Evolutionary conservation across 345 rosid species (phyloP).

Genomic region (Brassica nigra): DNA sequence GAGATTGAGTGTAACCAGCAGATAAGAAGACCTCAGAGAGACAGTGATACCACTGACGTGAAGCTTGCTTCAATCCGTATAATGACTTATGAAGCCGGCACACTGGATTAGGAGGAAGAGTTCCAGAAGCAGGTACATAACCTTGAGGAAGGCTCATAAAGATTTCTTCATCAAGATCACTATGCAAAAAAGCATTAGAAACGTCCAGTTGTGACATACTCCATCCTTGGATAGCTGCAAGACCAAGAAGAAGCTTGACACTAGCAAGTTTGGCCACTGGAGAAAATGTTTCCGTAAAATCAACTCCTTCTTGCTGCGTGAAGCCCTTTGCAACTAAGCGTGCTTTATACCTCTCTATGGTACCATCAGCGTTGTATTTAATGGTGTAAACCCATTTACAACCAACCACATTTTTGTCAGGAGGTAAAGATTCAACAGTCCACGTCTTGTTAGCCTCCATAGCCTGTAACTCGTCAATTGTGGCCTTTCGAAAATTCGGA

Average conservation of each 20-base stretch:
- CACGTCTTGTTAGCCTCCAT: neutral
- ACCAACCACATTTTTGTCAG: too few relatives aligned
- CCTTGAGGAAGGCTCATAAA: neutral
- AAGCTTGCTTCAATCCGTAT: neutral
- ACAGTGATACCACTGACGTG: neutral
- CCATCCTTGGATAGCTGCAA: neutral
- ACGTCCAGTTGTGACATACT: neutral
- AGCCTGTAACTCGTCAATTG: neutral
- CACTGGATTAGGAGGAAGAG: neutral
- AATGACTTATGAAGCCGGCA: neutral
- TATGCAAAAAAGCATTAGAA: neutral
- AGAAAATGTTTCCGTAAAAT: neutral
- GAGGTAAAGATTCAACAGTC: neutral
- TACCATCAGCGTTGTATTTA: neutral
- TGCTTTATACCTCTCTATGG: neutral
- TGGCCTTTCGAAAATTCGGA: too few relatives aligned
- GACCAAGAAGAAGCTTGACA: neutral
- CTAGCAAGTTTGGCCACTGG: neutral
- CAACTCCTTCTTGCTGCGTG: neutral
- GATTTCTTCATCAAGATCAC: neutral
- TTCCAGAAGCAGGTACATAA: neutral
- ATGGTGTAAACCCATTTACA: neutral
- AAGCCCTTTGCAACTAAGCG: neutral
- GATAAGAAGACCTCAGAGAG: neutral
- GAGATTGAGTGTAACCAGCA: neutral